A percentile compares a stretch with the other conserved stretches of the same genome.
Conservation (phyloP, 768 basidiomycete species). For the Boletus insuetus region DNA sequence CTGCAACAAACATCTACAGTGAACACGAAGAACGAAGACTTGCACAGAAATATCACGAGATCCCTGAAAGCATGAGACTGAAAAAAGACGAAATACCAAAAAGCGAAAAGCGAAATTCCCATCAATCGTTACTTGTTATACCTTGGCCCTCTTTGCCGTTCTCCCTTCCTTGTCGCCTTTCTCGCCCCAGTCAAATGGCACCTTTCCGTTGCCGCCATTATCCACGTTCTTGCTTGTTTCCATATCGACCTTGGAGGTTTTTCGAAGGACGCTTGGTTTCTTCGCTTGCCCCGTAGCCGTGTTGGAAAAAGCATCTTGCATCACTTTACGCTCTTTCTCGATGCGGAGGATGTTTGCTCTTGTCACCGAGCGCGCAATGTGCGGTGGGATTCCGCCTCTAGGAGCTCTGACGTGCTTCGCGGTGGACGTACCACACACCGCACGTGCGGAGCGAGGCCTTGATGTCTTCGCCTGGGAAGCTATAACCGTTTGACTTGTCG, state of each 20-base stretch:
- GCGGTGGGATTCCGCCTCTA: constrained; percentile 31
- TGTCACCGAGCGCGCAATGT: constrained; percentile 31
- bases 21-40: constrained; percentile 15
- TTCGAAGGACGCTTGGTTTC: constrained; percentile 30
- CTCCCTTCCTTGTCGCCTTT: constrained; percentile 59
- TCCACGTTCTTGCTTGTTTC: background rate
- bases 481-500: background rate
- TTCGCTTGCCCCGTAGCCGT: constrained; percentile 1
- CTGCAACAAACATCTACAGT: background rate
- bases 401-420: constrained; percentile 19
- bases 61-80: constrained; percentile 8
- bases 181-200: constrained; percentile 69
- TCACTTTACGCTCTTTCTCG: constrained; percentile 25
- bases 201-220: background rate
- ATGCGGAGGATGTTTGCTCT: constrained; percentile 23
- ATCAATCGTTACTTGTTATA: constrained; percentile 1
- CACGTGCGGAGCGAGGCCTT: constrained; percentile 4
- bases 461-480: background rate
- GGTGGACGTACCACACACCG: background rate
- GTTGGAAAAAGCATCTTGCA: constrained; percentile 11
- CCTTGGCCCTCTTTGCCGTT: constrained; percentile 13
- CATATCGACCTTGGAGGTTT: background rate
- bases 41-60: background rate
- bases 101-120: background rate
- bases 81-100: background rate